Evolutionary conservation across 441 rosid species (phyloP).

Genomic region (California macrophylla): DNA sequence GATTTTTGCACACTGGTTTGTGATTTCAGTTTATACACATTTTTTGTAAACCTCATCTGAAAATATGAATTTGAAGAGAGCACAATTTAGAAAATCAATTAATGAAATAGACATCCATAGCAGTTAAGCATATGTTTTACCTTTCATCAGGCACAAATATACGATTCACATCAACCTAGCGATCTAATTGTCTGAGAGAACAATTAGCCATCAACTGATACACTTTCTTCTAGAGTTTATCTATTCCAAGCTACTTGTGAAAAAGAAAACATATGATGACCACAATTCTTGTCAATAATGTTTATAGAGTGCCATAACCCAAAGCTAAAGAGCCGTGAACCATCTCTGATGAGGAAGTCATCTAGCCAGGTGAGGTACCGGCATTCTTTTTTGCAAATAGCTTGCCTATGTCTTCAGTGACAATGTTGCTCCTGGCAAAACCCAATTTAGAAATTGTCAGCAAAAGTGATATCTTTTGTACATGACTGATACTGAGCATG

Average conservation of each 20-base stretch:
- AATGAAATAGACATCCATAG: background rate
- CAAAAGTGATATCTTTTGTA: slow-evolving; percentile 2
- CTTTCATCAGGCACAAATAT: background rate
- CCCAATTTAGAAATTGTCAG: slow-evolving; percentile 18
- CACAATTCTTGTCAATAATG: background rate
- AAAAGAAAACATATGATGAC: background rate
- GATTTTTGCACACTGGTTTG: background rate
- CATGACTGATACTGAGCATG: background rate
- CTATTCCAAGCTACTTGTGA: background rate
- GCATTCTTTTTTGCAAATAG: slow-evolving; percentile 52
- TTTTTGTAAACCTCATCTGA: background rate
- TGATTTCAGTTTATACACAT: background rate
- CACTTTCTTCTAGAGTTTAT: background rate
- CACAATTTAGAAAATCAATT: background rate
- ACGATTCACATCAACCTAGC: background rate
- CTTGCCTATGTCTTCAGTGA: slow-evolving; percentile 77
- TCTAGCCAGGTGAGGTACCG: slow-evolving; percentile 31
- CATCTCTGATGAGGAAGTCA: slow-evolving; percentile 16
- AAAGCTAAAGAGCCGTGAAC: slow-evolving; percentile 8
- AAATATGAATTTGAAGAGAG: background rate
- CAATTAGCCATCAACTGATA: background rate
- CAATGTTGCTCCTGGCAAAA: slow-evolving; percentile 71
- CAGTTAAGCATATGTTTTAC: background rate
- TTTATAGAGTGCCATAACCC: slow-evolving; percentile 1
- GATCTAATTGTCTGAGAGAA: background rate